Evolutionary conservation across 2,329 filamentous ascomycete genomes (phyloP), one percentile per base, ranked within the genome.

Genomic region (Pestalotiopsis sp.): DNA sequence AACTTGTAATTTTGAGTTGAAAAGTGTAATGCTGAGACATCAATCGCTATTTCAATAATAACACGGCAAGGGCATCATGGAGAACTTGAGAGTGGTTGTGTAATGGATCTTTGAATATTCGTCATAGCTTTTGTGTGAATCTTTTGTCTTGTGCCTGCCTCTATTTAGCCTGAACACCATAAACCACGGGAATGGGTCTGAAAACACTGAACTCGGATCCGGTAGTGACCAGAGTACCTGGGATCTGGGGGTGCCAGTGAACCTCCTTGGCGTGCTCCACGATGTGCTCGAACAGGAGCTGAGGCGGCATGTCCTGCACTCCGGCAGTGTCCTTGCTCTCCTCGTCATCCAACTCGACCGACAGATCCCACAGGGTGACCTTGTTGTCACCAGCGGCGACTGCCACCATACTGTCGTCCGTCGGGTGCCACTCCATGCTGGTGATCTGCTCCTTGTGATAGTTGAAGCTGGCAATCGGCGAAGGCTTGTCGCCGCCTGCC

Each of bases 401-500:
- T 2, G 94, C 92, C 17, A 99, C 89, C 75, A 98, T 97, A 78
- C 92, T 97, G 84, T 99, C 95, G 76, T 99, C 96, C 1, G 93
- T 95, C 2, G 96, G 95, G 80, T 98, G 95, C 95, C 96, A 99
- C 82, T 98, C 94, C 52, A 99, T 88, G 73, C 92, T 94, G 6
- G 96, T 99, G 75, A 99, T 94, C 74, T 97, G 96, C 80, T 98
- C 94, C 80, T 94, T 95, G 86, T 99, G 94, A 85, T 97, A 98
- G 76, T 90, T 87, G 82, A 98, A 99, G 74, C 91, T 92, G 3
- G 96, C 96, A n/a, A 98, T 92, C 1, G 96, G 92, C 61, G 90
- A 90, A 5, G 92, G 91, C 82, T 85, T 87, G 73, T 86, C 81
- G 6, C 82, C 82, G 71, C 83, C 84, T 2, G 90, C 89, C 83